Base-by-base conservation (phyloP, 2,329 filamentous ascomycete genomes). In the Fusarium sp. region DNA sequence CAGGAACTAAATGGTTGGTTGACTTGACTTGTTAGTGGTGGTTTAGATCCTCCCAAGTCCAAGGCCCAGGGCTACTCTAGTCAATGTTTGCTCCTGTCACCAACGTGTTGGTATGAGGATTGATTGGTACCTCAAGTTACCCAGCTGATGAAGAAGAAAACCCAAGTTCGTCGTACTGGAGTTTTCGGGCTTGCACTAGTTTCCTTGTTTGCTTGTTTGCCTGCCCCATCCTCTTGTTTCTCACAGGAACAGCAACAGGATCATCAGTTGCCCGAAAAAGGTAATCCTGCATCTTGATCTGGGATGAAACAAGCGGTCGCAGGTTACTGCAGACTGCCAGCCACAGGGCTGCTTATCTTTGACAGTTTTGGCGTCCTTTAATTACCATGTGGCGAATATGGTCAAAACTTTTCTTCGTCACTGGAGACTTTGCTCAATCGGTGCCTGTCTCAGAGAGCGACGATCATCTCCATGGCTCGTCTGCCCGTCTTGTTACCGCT, bases 251-350 rank as follows among this genome's bases (percentile, higher is more conserved):
- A 32, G 12, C 10, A 40, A 22, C 22, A 54, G 22, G 49, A 34
- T 41, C 32, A 34, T 51, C 25, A n/a, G 32, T 43, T 53, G 38
- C 13, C 49, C 29, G 27, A 27, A 15, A 49, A 45, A 34, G 38
- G 57, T 18, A 58, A 65, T 48, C 32, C 20, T 60, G 43, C 25
- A 65, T 58, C 53, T 65, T 52, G 47, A 59, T 64, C 62, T 58
- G 53, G 34, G 49, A 70, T 75, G 71, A 75, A 75, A 72, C 73
- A 64, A 32, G 64, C 65, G 52, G 59, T 62, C 56, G 57, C 52
- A 49, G 52, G 18, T n/a, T n/a, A n/a, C 45, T 29, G 15, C 44
- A 60, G 66, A 47, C 18, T 38, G 18, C 29, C 10, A 65, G 54
- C 58, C 38, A 41, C 44, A 38, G 25, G 46, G 49, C 30, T 62